phyloP scores from a whole-genome alignment of 1,139 yeast species.

The Saccharomyces hybrid region DNA sequence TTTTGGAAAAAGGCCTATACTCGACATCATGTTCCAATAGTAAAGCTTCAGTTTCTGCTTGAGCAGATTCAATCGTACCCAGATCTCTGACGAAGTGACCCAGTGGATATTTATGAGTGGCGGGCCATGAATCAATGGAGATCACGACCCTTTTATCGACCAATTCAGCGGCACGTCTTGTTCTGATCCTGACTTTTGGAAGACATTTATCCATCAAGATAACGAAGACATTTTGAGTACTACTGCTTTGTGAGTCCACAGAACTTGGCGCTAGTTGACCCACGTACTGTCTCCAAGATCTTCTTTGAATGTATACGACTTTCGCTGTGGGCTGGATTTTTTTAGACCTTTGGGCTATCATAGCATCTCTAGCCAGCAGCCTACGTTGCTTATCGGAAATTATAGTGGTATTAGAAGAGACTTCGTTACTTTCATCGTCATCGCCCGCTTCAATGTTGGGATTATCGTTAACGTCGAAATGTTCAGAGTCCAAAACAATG shows the following conservation, averaged over 20 bases:
- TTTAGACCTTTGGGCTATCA: slow-evolving; percentile 45
- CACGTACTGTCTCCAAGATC: slow-evolving; percentile 95
- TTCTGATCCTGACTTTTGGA: slow-evolving; percentile 80
- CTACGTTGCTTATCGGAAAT: slow-evolving; percentile 73
- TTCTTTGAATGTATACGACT: slow-evolving; percentile 78
- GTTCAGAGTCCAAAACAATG: slow-evolving; percentile 69
- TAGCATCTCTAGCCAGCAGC: slow-evolving; percentile 70
- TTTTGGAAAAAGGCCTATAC: slow-evolving; percentile 88
- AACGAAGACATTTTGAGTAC: slow-evolving; percentile 76
- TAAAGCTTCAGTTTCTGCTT: slow-evolving; percentile 95
- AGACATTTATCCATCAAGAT: slow-evolving; percentile 81
- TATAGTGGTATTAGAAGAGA: slow-evolving; percentile 22
- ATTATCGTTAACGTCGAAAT: slow-evolving; percentile 52
- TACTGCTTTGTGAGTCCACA: slow-evolving; percentile 44
- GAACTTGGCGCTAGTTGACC: slow-evolving; percentile 88
- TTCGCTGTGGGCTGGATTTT: slow-evolving; percentile 83
- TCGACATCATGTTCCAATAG: slow-evolving; percentile 93
- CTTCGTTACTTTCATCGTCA: slow-evolving; percentile 24
- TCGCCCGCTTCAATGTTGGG: slow-evolving; percentile 50
- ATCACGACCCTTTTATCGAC: slow-evolving; percentile 85
- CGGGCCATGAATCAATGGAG: slow-evolving; percentile 89
- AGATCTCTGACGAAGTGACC: slow-evolving; percentile 90
- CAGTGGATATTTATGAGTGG: slow-evolving; percentile 75
- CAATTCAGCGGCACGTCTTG: slow-evolving; percentile 77
- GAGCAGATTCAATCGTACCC: slow-evolving; percentile 85